A percentile compares a stretch with the other conserved stretches of the same genome.
Conservation (phyloP, 805 yeast species). For the Yarrowia sp. region DNA sequence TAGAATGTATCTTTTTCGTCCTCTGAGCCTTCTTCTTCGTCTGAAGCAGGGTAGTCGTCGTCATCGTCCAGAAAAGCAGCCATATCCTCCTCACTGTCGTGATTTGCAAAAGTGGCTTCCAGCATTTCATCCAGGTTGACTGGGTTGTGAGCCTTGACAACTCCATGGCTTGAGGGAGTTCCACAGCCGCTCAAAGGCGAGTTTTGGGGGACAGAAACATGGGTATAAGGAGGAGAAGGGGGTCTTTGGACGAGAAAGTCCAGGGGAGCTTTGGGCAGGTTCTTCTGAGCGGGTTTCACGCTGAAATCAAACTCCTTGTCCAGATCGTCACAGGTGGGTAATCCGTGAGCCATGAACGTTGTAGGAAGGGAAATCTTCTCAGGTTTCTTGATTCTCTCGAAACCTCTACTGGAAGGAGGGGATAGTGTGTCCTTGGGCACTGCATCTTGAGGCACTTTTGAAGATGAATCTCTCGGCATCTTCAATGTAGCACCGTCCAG, state of each 20-base stretch:
- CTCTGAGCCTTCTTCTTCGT: constrained; percentile 2
- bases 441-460: too few relatives aligned
- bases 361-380: not conserved
- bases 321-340: constrained; percentile 24
- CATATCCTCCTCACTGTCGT: not conserved
- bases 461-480: too few relatives aligned
- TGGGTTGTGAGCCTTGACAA: not conserved
- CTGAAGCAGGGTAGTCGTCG: constrained; percentile 24
- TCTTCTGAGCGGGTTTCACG: not conserved
- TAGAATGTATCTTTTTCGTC: not conserved
- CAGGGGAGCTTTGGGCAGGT: constrained; percentile 22
- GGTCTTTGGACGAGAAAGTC: constrained; percentile 18
- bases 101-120: not conserved
- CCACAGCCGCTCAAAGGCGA: not conserved
- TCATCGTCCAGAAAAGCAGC: constrained; percentile 24
- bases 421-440: not conserved
- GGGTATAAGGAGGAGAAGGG: constrained; percentile 20
- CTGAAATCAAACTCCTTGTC: constrained; percentile 29
- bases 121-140: not conserved
- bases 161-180: not conserved
- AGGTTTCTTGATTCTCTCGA: not conserved
- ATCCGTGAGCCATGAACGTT: constrained; percentile 15
- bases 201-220: not conserved
- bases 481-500: too few relatives aligned
- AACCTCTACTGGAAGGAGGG: not conserved